phyloP scores from a whole-genome alignment of 2,329 filamentous ascomycete genomes.

The Cercospora sp. region DNA sequence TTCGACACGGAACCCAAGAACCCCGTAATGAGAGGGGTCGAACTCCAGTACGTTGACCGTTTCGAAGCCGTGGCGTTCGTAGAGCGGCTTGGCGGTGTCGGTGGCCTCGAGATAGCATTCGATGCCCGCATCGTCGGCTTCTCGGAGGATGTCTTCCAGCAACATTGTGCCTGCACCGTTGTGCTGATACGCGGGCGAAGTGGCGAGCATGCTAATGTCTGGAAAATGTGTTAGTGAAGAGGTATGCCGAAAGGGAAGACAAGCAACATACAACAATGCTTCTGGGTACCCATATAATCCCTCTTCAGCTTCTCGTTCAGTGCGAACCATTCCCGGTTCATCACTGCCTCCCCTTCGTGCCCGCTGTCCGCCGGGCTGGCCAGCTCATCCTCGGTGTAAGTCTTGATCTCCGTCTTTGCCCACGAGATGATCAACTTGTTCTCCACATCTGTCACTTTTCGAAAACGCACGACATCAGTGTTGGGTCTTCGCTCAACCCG shows the following conservation, averaged over 20 bases:
- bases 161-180: constrained; percentile 47
- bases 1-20: constrained; percentile 32
- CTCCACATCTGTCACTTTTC: constrained; percentile 36
- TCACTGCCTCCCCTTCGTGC: constrained; percentile 35
- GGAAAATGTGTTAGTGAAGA: constrained; percentile 1
- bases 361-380: constrained; percentile 34
- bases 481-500: constrained; percentile 15
- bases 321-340: constrained; percentile 41
- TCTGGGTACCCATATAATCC: constrained; percentile 32
- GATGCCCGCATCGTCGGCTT: constrained; percentile 45
- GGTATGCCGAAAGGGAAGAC: neutral
- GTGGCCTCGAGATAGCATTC: constrained; percentile 48
- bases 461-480: constrained; percentile 25
- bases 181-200: constrained; percentile 46
- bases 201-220: constrained; percentile 42
- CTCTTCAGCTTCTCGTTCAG: constrained; percentile 36
- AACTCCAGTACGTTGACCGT: constrained; percentile 36
- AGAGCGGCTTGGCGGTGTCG: constrained; percentile 36
- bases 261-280: constrained; percentile 34
- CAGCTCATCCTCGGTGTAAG: constrained; percentile 33
- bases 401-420: constrained; percentile 36
- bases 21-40: constrained; percentile 35
- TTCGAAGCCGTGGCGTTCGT: constrained; percentile 39
- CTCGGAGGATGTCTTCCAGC: constrained; percentile 43
- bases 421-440: constrained; percentile 37